phyloP scores from a whole-genome alignment of 1,284 basidiomycete species.

The Vanrija pseudolonga region DNA sequence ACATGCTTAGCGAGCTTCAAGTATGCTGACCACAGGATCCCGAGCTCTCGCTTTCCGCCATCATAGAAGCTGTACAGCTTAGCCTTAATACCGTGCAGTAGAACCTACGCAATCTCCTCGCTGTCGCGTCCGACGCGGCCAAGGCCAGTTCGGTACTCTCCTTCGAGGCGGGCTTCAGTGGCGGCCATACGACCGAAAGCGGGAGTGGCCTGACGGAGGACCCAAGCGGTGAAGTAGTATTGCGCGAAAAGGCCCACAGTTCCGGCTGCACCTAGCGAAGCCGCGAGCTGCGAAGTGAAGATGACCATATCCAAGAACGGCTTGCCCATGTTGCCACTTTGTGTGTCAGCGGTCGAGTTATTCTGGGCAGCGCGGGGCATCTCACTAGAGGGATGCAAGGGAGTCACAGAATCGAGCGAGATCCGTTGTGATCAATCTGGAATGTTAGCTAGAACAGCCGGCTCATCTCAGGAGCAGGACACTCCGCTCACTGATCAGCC shows the following conservation, averaged over 20 bases:
- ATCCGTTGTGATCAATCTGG: constrained; percentile 81
- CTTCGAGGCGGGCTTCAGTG: constrained; percentile 74
- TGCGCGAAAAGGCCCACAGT: constrained; percentile 75
- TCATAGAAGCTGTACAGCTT: constrained; percentile 73
- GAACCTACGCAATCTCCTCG: constrained; percentile 82
- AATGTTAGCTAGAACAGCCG: constrained; percentile 24
- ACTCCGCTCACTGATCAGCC: constrained; percentile 61
- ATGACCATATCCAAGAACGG: constrained; percentile 87
- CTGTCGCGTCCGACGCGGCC: constrained; percentile 82
- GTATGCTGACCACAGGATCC: constrained; percentile 78
- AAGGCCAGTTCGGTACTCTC: constrained; percentile 87
- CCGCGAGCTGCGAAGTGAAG: constrained; percentile 87
- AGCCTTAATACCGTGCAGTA: background rate
- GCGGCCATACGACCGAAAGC: constrained; percentile 91
- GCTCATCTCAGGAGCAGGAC: background rate
- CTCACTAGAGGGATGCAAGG: constrained; percentile 78
- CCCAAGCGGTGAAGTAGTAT: constrained; percentile 79
- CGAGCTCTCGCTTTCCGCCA: constrained; percentile 76
- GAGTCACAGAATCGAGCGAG: constrained; percentile 86
- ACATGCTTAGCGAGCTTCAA: constrained; percentile 78
- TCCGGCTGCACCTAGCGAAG: constrained; percentile 71
- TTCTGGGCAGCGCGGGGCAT: background rate
- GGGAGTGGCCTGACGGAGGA: constrained; percentile 81
- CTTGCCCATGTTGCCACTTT: constrained; percentile 74
- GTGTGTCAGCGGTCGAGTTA: background rate